Conservation (phyloP, 306 rosid genomes). For the Pachyrhizus erosus region DNA sequence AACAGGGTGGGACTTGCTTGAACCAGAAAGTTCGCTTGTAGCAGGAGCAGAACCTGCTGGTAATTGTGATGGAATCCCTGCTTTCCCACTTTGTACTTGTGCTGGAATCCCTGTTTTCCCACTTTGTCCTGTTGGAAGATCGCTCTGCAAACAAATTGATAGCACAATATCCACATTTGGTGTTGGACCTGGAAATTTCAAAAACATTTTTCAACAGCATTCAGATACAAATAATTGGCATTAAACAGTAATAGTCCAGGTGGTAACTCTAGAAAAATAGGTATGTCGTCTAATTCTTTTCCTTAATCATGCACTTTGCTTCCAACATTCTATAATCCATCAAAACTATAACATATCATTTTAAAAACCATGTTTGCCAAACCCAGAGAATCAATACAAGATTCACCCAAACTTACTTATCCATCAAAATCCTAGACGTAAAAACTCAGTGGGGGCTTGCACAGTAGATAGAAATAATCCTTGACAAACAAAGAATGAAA, state of each 20-base stretch:
- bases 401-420: background rate
- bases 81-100: slow-evolving; percentile 59
- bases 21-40: slow-evolving; percentile 84
- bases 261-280: background rate
- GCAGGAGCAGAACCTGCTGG: slow-evolving; percentile 65
- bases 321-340: slow-evolving; percentile 14
- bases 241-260: background rate
- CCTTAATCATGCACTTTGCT: background rate
- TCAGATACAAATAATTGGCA: slow-evolving; percentile 7
- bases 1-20: slow-evolving; percentile 80
- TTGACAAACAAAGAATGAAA: slow-evolving; percentile 5
- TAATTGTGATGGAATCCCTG: slow-evolving; percentile 50
- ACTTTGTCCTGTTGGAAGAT: slow-evolving; percentile 59
- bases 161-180: slow-evolving; percentile 88
- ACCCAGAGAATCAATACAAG: background rate
- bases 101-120: slow-evolving; percentile 56
- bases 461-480: slow-evolving; percentile 19
- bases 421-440: background rate
- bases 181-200: slow-evolving; percentile 75
- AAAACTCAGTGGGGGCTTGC: background rate
- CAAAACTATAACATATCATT: slow-evolving; percentile 13
- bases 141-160: slow-evolving; percentile 89
- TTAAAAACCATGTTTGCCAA: slow-evolving; percentile 1
- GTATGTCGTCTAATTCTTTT: background rate
- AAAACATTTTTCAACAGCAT: slow-evolving; percentile 32